A percentile compares a stretch with the other conserved stretches of the same genome.
Evolutionary conservation across 305 asterid species (phyloP).

Genomic region (Solanum hybrid): DNA sequence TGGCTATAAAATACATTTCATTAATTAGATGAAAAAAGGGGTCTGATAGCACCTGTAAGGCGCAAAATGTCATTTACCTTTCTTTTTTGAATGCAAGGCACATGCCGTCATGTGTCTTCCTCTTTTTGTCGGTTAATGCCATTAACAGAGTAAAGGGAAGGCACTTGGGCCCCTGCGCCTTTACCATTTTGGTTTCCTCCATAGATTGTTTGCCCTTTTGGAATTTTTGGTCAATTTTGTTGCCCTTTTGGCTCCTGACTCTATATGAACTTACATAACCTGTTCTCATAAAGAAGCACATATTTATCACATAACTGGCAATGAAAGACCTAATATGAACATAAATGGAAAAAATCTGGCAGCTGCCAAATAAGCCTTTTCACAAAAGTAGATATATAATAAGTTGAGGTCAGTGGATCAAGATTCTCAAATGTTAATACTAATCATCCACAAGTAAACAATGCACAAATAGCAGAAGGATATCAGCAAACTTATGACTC

Average conservation of each 20-base stretch:
- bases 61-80: background rate
- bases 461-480: background rate
- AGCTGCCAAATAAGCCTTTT: background rate
- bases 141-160: background rate
- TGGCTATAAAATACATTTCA: background rate
- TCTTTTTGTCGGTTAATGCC: background rate
- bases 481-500: background rate
- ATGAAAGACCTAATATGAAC: background rate
- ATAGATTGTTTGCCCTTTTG: background rate
- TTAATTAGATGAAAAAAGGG: background rate
- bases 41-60: background rate
- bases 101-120: background rate
- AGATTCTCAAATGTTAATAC: background rate
- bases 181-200: background rate
- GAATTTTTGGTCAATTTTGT: background rate
- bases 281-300: background rate
- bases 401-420: background rate
- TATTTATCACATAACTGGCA: background rate
- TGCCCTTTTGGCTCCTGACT: background rate
- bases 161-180: background rate
- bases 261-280: background rate
- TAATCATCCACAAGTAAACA: background rate
- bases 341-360: background rate
- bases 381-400: background rate
- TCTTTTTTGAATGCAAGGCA: background rate